Percentiles rank a stretch among this genome's conserved stretches.
These are phyloP conservation scores for Kalaharituber pfeilii DNA, from an alignment of 2,329 filamentous ascomycete species.

Conservation along the genomic window DNA sequence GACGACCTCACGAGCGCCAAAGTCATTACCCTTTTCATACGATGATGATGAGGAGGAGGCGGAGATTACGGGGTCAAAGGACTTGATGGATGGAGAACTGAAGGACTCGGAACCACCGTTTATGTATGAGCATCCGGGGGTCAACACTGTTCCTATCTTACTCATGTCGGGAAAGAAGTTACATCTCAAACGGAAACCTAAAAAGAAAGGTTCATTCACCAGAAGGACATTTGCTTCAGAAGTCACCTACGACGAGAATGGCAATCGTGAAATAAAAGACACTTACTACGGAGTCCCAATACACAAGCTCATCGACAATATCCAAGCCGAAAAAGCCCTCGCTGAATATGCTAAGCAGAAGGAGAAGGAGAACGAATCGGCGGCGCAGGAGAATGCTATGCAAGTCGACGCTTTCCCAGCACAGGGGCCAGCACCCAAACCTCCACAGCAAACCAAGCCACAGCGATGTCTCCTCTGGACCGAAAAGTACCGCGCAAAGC, in stretches of 20 bases:
- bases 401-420: slow-evolving; percentile 7
- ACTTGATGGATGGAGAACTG: background rate
- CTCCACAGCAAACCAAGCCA: slow-evolving; percentile 26
- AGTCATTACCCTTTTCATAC: background rate
- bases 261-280: background rate
- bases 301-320: slow-evolving; percentile 48
- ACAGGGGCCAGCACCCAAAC: too few relatives aligned
- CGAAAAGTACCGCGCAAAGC: slow-evolving; percentile 85
- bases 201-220: background rate
- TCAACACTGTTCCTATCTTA: background rate
- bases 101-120: background rate
- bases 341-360: slow-evolving; percentile 1
- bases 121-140: background rate
- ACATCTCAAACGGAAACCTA: background rate
- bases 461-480: slow-evolving; percentile 59
- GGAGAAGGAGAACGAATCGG: slow-evolving; percentile 26
- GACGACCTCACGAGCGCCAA: background rate
- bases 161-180: background rate
- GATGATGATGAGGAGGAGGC: background rate
- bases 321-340: slow-evolving; percentile 17
- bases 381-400: slow-evolving; percentile 27
- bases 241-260: background rate
- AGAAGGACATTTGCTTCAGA: background rate
- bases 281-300: slow-evolving; percentile 90
- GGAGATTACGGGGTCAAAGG: background rate